Percentiles rank a stretch among this genome's conserved stretches.
Evolutionary conservation across 139 green algal species (phyloP).

Genomic region (Coelastrella sp.): DNA sequence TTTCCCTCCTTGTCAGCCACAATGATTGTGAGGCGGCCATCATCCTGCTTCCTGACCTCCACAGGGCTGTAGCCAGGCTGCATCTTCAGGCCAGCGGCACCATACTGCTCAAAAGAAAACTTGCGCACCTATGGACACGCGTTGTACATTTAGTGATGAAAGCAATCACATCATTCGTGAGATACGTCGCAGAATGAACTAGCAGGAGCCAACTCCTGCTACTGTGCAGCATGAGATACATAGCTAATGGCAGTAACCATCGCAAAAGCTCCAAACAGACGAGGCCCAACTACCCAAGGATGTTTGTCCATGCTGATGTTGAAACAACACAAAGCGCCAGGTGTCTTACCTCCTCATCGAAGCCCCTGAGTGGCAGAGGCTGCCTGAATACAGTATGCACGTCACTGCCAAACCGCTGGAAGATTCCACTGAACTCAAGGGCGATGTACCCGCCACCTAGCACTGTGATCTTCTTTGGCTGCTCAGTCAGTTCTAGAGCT

Average conservation of each 20-base stretch:
- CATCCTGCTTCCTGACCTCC: constrained; percentile 57
- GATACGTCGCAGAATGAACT: too few species aligned
- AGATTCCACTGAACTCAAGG: constrained; percentile 98
- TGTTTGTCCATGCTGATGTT: too few species aligned
- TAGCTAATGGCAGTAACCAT: too few species aligned
- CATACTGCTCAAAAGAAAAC: constrained; percentile 76
- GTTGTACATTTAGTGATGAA: not conserved
- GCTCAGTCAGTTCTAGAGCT: constrained; percentile 84
- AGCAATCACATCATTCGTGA: not conserved
- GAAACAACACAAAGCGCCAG: too few species aligned
- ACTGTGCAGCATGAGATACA: too few species aligned
- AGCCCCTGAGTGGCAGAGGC: constrained; percentile 78
- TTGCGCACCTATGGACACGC: constrained; percentile 61
- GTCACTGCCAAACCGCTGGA: constrained; percentile 87
- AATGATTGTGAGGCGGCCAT: constrained; percentile 57
- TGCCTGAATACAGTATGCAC: constrained; percentile 88
- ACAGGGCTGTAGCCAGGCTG: constrained; percentile 66
- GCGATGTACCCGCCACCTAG: constrained; percentile 98
- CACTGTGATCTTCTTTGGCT: constrained; percentile 77
- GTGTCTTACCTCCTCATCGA: constrained; percentile 72
- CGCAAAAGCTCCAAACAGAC: too few species aligned
- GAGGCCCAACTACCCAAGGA: too few species aligned
- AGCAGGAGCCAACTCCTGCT: too few species aligned
- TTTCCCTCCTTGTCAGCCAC: constrained; percentile 63
- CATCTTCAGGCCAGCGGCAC: constrained; percentile 67